phyloP scores from a whole-genome alignment of 495 filamentous ascomycete species.

The Aspergillus campestris region DNA sequence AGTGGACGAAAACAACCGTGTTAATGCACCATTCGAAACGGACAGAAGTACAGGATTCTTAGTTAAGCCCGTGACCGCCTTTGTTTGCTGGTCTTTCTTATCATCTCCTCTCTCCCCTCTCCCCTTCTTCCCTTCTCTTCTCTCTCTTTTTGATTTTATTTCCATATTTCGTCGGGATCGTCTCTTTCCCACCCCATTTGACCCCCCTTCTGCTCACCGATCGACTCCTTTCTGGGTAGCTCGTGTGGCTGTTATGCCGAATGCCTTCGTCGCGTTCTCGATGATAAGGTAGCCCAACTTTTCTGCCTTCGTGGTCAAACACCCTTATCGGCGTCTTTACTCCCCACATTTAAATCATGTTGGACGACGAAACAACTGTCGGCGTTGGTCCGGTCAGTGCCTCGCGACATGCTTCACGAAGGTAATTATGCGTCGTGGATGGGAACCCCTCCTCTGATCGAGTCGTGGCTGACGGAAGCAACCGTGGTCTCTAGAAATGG shows the following conservation, averaged over 20 bases:
- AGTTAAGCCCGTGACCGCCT: background rate
- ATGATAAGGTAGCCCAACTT: background rate
- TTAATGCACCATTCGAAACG: no score
- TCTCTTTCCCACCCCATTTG: background rate
- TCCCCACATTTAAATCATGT: constrained; percentile 6
- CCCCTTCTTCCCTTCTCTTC: constrained; percentile 1
- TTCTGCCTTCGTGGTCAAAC: background rate
- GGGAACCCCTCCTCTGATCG: background rate
- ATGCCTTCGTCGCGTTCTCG: no score
- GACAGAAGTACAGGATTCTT: no score
- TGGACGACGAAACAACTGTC: constrained; percentile 29
- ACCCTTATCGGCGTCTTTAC: background rate
- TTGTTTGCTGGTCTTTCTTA: background rate
- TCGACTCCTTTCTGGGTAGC: no score
- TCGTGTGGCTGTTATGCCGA: no score
- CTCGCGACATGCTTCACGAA: constrained; percentile 18
- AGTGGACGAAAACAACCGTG: background rate
- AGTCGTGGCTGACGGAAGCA: constrained; percentile 11
- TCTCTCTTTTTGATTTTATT: constrained; percentile 2
- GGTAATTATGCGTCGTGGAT: constrained; percentile 20
- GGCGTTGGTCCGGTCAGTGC: constrained; percentile 18
- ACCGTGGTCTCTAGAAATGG: constrained; percentile 26
- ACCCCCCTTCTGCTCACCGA: background rate
- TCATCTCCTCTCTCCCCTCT: background rate
- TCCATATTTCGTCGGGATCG: background rate